Conservation (phyloP, 2,329 filamentous ascomycete species). For the Calonectria hongkongensis region DNA sequence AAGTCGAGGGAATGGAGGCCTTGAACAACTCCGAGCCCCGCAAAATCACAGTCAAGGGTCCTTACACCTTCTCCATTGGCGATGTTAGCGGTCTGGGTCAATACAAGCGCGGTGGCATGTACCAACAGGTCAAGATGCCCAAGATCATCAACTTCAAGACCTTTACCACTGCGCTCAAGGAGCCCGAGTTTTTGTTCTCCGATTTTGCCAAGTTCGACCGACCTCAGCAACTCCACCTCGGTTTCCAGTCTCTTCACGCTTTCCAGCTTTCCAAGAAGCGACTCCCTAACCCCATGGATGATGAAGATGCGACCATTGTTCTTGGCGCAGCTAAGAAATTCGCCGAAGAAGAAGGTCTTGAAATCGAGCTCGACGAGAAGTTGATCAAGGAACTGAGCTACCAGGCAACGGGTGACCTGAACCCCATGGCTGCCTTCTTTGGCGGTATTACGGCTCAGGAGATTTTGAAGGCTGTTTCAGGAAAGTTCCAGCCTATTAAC, state of each 20-base stretch:
- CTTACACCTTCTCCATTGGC: slow-evolving; percentile 98
- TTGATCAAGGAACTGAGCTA: slow-evolving; percentile 94
- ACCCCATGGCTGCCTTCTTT: slow-evolving; percentile 95
- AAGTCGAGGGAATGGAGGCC: slow-evolving; percentile 92
- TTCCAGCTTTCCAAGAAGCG: slow-evolving; percentile 86
- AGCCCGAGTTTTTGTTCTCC: slow-evolving; percentile 92
- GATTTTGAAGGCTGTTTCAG: slow-evolving; percentile 96
- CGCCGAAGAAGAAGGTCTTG: slow-evolving; percentile 80
- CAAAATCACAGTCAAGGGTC: slow-evolving; percentile 95
- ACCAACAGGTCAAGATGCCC: slow-evolving; percentile 98
- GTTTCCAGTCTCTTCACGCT: slow-evolving; percentile 92
- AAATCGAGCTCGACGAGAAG: slow-evolving; percentile 90
- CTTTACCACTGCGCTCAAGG: slow-evolving; percentile 85
- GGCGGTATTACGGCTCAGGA: slow-evolving; percentile 96
- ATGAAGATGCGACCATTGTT: slow-evolving; percentile 87
- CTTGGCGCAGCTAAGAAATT: slow-evolving; percentile 85
- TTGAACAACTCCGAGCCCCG: slow-evolving; percentile 89
- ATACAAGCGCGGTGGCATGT: slow-evolving; percentile 92
- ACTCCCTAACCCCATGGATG: slow-evolving; percentile 88
- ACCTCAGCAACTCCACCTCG: slow-evolving; percentile 92
- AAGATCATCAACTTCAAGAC: slow-evolving; percentile 93
- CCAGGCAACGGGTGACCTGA: slow-evolving; percentile 93
- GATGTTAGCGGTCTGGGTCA: slow-evolving; percentile 91
- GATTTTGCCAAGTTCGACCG: slow-evolving; percentile 99
- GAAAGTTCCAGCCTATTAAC: slow-evolving; percentile 96